Base-by-base conservation (phyloP, 2,329 filamentous ascomycete species). In the Aureobasidium sp. region DNA sequence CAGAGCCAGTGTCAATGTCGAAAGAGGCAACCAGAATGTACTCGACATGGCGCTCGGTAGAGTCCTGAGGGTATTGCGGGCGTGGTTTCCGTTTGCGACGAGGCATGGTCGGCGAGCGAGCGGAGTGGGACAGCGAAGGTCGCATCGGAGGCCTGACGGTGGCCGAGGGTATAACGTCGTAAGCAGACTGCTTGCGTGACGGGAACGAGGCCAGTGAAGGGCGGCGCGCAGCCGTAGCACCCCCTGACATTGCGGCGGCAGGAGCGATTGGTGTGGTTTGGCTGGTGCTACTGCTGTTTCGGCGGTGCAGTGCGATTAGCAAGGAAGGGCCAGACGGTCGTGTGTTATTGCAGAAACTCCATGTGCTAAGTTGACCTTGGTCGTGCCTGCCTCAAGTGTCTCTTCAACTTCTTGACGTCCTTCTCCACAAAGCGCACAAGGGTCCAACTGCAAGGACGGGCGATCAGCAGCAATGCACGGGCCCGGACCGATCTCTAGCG, bases 21-120 rank as follows among this genome's bases (percentile, higher is more conserved):
- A 99, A 99, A 2, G 91, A 96, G 4, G 94, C 94, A 60, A 99
- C 94, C 59, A 99, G 81, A 59, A 99, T 97, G 72, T 97, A 99
- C 73, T 99, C 94, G 76, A 99, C 94, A 87, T 99, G 94, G 70
- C 94, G 95, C 73, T 97, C 77, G 61, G 74, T 68, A 54, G 74
- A 74, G 64, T 77, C 72, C 57, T 73, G 68, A 25, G 79, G 79
- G 65, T 81, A 81, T 65, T 81, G 79, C 41, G 78, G 77, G 62
- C 75, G 76, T 63, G 79, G 70, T 59, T 66, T 70, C 25, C 62
- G 69, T 63, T 62, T 67, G 47, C 63, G 62, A 54, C 37, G 45
- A 42, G 57, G 57, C 55, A 59, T 32, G 7, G 25, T 27, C 6
- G 42, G 44, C 16, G 55, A 49, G n/a, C 44, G 55, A 9, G 39